phyloP scores from a whole-genome alignment of 192 early-diverging fungal genomes.

The Funneliformis geosporum region DNA sequence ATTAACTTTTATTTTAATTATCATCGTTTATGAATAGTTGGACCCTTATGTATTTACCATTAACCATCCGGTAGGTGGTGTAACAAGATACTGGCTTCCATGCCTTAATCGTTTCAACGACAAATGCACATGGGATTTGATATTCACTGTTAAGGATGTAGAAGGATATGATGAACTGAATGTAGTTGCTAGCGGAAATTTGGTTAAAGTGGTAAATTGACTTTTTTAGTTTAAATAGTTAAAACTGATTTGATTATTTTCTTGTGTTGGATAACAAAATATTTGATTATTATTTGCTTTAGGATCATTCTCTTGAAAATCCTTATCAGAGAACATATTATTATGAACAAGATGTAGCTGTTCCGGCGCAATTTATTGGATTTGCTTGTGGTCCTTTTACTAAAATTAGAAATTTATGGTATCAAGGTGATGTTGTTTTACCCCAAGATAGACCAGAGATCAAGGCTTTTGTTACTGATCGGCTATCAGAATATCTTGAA shows the following conservation, averaged over 20 bases:
- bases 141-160: slow-evolving; percentile 67
- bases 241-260: not conserved
- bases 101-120: slow-evolving; percentile 70
- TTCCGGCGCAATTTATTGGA: slow-evolving; percentile 69
- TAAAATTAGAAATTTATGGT: not conserved
- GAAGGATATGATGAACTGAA: slow-evolving; percentile 51
- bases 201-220: slow-evolving; percentile 54
- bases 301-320: slow-evolving; percentile 63
- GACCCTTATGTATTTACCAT: slow-evolving; percentile 65
- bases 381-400: slow-evolving; percentile 73
- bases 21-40: not conserved
- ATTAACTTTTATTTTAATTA: not conserved
- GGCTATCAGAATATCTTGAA: not conserved
- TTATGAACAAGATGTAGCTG: slow-evolving; percentile 67
- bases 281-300: not conserved
- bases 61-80: slow-evolving; percentile 65
- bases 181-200: slow-evolving; percentile 70
- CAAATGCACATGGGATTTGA: slow-evolving; percentile 79
- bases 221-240: not conserved
- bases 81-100: slow-evolving; percentile 75
- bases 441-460: not conserved
- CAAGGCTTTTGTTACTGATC: not conserved
- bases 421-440: slow-evolving; percentile 1
- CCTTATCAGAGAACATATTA: slow-evolving; percentile 61
- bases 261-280: too few relatives aligned